phyloP scores from a whole-genome alignment of 495 filamentous ascomycete genomes.

The Penicillium pancosmium region DNA sequence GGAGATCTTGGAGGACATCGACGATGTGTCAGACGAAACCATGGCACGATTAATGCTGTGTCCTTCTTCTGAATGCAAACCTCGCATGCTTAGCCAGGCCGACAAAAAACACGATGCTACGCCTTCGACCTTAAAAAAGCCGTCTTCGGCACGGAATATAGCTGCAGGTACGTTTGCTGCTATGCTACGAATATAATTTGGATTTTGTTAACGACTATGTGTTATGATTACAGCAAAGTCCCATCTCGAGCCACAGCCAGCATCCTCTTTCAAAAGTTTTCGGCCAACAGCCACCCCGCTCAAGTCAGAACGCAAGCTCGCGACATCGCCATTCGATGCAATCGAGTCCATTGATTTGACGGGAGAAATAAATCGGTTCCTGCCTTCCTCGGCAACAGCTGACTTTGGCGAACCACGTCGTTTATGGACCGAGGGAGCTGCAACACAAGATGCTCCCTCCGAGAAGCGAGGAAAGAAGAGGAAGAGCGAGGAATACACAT shows the following conservation, averaged over 20 bases:
- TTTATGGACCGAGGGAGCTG: constrained; percentile 64
- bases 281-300: constrained; percentile 26
- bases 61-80: constrained; percentile 55
- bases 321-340: constrained; percentile 28
- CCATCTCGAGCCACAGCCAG: constrained; percentile 19
- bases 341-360: constrained; percentile 76
- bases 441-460: constrained; percentile 43
- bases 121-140: constrained; percentile 33
- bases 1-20: constrained; percentile 29
- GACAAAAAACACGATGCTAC: constrained; percentile 18
- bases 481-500: constrained; percentile 70
- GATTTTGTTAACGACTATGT: background rate
- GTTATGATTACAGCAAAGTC: constrained; percentile 9
- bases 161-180: constrained; percentile 26
- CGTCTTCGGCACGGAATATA: constrained; percentile 18
- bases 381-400: constrained; percentile 43
- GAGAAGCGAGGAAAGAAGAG: constrained; percentile 66
- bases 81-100: constrained; percentile 46
- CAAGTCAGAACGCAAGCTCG: constrained; percentile 23
- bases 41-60: constrained; percentile 63
- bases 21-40: constrained; percentile 31
- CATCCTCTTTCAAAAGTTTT: constrained; percentile 22
- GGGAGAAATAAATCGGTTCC: constrained; percentile 49
- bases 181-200: background rate
- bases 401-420: constrained; percentile 54